These are phyloP conservation scores for Allantophomopsis cytisporea DNA, from an alignment of 2,329 filamentous ascomycete species.

Conservation along the genomic window DNA sequence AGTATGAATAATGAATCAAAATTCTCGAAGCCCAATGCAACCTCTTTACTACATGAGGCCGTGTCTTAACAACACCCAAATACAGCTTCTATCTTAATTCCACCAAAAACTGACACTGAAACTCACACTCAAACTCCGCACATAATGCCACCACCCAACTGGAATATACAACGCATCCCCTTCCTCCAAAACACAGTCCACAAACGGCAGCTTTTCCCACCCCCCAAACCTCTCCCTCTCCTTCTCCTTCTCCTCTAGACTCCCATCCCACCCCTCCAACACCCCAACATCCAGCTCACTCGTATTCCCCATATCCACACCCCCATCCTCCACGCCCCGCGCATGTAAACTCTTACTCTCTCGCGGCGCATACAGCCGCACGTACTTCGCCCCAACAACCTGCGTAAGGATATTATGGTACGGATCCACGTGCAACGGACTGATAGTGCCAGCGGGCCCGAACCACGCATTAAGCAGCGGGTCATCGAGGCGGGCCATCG, in stretches of 20 bases:
- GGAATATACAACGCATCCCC: constrained; percentile 86
- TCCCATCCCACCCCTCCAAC: constrained; percentile 45
- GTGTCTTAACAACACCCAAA: too few relatives aligned
- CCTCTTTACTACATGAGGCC: too few relatives aligned
- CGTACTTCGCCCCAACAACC: constrained; percentile 80
- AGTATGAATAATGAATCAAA: too few relatives aligned
- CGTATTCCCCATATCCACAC: constrained; percentile 89
- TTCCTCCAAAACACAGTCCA: constrained; percentile 66
- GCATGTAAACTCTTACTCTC: constrained; percentile 46
- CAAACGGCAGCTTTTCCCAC: constrained; percentile 14
- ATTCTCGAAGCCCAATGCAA: too few relatives aligned
- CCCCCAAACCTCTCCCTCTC: constrained; percentile 3
- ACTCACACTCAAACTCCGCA: constrained; percentile 70
- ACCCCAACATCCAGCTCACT: constrained; percentile 65
- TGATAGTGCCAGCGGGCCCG: constrained; percentile 76
- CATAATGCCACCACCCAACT: constrained; percentile 96
- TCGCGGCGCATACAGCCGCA: constrained; percentile 70
- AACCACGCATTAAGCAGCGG: constrained; percentile 87
- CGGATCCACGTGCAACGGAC: constrained; percentile 83
- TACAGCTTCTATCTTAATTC: constrained; percentile 27
- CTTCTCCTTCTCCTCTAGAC: constrained; percentile 4
- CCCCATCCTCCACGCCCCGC: constrained; percentile 42
- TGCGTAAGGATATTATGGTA: constrained; percentile 90
- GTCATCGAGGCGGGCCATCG: constrained; percentile 30
- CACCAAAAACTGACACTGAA: constrained; percentile 98